Conservation (phyloP, 805 yeast genomes). For the Ogataea nonfermentans region DNA sequence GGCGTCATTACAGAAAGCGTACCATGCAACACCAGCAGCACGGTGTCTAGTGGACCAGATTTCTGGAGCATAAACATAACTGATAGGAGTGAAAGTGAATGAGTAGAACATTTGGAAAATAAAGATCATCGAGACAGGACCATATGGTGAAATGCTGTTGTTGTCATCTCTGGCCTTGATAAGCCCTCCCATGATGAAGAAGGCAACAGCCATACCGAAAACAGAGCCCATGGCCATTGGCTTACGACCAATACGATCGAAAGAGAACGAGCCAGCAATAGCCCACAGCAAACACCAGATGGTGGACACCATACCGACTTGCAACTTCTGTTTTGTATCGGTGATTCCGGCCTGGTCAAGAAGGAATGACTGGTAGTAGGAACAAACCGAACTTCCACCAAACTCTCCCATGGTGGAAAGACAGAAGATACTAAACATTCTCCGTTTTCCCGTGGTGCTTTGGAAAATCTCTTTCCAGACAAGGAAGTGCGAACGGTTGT, state of each 20-base stretch:
- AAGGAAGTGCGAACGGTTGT: constrained; percentile 24
- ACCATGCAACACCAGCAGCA: constrained; percentile 22
- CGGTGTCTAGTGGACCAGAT: constrained; percentile 30
- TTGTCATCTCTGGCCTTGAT: constrained; percentile 10
- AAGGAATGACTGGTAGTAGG: constrained; percentile 43
- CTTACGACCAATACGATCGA: constrained; percentile 23
- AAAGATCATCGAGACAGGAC: constrained; percentile 45
- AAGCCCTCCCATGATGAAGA: constrained; percentile 25
- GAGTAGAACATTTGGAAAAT: constrained; percentile 43
- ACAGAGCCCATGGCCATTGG: constrained; percentile 16
- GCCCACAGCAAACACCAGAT: constrained; percentile 22
- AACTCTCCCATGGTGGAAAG: constrained; percentile 37
- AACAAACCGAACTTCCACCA: constrained; percentile 45
- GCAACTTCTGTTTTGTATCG: constrained; percentile 13
- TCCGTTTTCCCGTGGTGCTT: constrained; percentile 36
- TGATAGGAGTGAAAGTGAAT: constrained; percentile 44
- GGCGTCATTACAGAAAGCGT: constrained; percentile 10
- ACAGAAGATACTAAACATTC: constrained; percentile 32
- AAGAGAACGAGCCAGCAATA: constrained; percentile 18
- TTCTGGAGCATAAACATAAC: constrained; percentile 46
- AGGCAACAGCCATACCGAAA: constrained; percentile 20
- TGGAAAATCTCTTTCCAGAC: constrained; percentile 29
- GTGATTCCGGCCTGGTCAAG: constrained; percentile 23
- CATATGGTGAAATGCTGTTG: constrained; percentile 29
- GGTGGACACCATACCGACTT: constrained; percentile 26